Base-by-base conservation (phyloP, 139 green algal genomes). In the Edaphochlamys debaryana region DNA sequence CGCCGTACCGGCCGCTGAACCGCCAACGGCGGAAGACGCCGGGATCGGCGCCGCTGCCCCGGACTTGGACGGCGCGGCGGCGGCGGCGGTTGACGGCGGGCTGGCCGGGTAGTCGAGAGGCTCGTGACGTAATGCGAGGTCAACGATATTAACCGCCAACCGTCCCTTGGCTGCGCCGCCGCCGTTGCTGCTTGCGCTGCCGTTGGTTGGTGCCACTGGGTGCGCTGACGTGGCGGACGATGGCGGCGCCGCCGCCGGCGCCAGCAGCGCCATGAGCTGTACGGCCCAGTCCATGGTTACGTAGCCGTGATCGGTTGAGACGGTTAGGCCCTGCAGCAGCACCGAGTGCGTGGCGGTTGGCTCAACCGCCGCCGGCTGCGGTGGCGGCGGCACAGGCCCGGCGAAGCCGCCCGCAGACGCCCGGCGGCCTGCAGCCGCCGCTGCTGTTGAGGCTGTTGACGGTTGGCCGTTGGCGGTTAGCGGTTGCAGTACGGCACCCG, bases 51-150 rank as follows among this genome's bases (percentile, higher is more conserved):
- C 50, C 9, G 50, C 50, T 22, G 50, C 50, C 50, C 20, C 50
- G 20, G 9, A 58, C 50, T 58, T 3, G 60, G 40, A 20, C 11
- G 68, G 11, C 7, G 68, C 40, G 37, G 68, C 29, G 38, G 68
- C 68, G 41, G 67, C 67, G 67, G 38, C 54, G 22, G 20, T 6
- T 29, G 54, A 22, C 8, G 9, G 11, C 17, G 6, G 67, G 48
- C 50, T 19, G 50, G 7, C 50, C 34, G 86, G 80, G 48, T 90
- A 90, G 17, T 80, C 80, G 45, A 80, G 29, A 3, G 86, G 86
- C 81, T 90, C 86, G 58, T 90, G 81, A 4, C 86, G 80, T 6
- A 90, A 32, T 11, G 80, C 86, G 3, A 90, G n/a, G 38, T 87
- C 67, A 40, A 87, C 50, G 30, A 90, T 40, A 40, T 69, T 81